Base-by-base conservation (phyloP, 805 yeast species). In the Wickerhamiella allomyrinae region DNA sequence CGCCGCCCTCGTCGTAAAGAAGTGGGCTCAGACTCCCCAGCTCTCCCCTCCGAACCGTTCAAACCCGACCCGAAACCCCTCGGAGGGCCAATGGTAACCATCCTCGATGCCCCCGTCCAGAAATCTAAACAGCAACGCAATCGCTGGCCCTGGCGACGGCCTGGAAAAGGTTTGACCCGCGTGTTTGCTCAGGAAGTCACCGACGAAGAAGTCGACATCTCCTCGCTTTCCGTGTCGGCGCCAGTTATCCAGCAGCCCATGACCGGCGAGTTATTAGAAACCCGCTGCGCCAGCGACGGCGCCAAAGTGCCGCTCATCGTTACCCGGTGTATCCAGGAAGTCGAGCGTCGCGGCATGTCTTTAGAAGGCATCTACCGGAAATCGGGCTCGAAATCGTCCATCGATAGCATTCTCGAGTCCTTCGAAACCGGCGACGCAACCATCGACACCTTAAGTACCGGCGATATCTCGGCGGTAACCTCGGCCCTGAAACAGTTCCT, bases 361-460 rank as follows among this genome's bases (percentile, higher is more conserved):
- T 63, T 69, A 47, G 97, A 87, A 60, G 98, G 98, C 7, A 71
- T 91, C 27, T 91, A 91, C 63, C 69, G 98, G 50, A 79, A 87
- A 50, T 79, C 93, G 37, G 98, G 95, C 1, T 81, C 84, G 5
- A 71, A 77, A 47, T 70, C 84, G 7, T 79, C 80, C 39, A 70
- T 78, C 42, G 74, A 71, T 46, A 46, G 68, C 50, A 57, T 68
- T 53, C 60, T 62, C 54, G 58, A 57, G 45, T 42, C 56, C 47
- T 53, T 73, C 61, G 67, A 59, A 39, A 48, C 51, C 21, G 60
- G 62, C 31, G 63, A 61, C 40, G 11, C 7, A 5, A 51, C 65
- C 38, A 60, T 60, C 19, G 57, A 53, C 17, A n/a, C 13, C 11
- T 49, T 60, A 13, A 55, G 74, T 42, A 57, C 59, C 36, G 75